Conservation (phyloP, 2,329 filamentous ascomycete genomes). For the Cladosporium halotolerans region DNA sequence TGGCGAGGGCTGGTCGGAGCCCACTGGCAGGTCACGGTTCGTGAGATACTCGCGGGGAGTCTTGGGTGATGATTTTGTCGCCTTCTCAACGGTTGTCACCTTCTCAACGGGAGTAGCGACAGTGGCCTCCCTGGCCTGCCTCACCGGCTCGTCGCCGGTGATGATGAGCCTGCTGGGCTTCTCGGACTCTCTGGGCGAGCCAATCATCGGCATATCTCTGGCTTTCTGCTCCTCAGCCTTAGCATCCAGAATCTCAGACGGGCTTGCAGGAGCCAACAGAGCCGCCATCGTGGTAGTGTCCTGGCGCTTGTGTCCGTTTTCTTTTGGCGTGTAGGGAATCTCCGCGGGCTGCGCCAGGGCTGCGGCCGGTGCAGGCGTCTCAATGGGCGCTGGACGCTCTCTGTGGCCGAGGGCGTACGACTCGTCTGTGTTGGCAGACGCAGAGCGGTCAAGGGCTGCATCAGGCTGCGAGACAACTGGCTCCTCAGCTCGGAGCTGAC, state of each 20-base stretch:
- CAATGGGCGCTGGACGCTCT: not conserved
- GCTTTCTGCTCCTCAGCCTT: slow-evolving; percentile 12
- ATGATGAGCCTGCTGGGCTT: slow-evolving; percentile 12
- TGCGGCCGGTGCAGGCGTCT: too few species aligned
- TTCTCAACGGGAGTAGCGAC: too few species aligned
- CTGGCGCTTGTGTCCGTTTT: not conserved
- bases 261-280: not conserved
- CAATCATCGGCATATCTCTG: slow-evolving; percentile 14
- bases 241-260: not conserved
- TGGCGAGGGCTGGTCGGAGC: not conserved
- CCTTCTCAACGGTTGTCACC: not conserved
- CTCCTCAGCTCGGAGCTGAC: not conserved
- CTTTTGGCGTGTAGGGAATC: not conserved
- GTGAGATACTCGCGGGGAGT: not conserved
- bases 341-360: not conserved
- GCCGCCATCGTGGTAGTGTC: slow-evolving; percentile 3
- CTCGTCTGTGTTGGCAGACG: not conserved
- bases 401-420: not conserved
- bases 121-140: not conserved
- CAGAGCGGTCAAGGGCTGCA: not conserved
- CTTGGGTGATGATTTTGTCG: not conserved
- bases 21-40: not conserved
- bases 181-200: slow-evolving; percentile 2
- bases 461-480: not conserved
- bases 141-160: not conserved